Conservation (phyloP, 2,329 filamentous ascomycete species). For the Aspergillus aculeatinus region DNA sequence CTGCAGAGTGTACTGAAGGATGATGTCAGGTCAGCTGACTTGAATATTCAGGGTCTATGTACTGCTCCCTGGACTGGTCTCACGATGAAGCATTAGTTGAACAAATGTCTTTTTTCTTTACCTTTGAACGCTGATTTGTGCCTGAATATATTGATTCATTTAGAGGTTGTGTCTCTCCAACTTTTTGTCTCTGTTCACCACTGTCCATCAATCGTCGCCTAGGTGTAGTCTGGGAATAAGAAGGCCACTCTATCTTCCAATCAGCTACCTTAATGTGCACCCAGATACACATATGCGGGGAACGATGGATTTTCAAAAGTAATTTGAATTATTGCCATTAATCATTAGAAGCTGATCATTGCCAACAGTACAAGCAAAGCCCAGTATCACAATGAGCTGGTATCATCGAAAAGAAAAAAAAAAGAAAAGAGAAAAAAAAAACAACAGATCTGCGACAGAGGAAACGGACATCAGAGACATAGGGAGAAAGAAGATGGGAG, state of each 20-base stretch:
- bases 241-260: not conserved
- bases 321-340: conserved; percentile 30
- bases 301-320: not conserved
- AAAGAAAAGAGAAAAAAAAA: conserved; percentile 23
- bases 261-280: not conserved
- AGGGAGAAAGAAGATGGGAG: conserved; percentile 1
- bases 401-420: conserved; percentile 37
- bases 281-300: not conserved
- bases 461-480: conserved; percentile 18
- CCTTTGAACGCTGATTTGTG: not conserved
- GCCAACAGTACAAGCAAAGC: conserved; percentile 27
- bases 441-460: conserved; percentile 20
- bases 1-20: conserved; percentile 13
- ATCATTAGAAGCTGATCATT: conserved; percentile 31
- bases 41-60: conserved; percentile 2
- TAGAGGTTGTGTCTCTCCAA: not conserved
- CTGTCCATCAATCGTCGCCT: not conserved
- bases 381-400: conserved; percentile 37
- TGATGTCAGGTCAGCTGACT: conserved; percentile 22
- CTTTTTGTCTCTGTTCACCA: not conserved
- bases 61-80: not conserved
- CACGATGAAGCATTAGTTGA: not conserved
- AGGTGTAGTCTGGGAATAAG: not conserved
- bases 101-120: not conserved
- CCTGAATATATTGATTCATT: not conserved